Base-by-base conservation (phyloP, 768 basidiomycete genomes). In the Cystobasidium tubakii region DNA sequence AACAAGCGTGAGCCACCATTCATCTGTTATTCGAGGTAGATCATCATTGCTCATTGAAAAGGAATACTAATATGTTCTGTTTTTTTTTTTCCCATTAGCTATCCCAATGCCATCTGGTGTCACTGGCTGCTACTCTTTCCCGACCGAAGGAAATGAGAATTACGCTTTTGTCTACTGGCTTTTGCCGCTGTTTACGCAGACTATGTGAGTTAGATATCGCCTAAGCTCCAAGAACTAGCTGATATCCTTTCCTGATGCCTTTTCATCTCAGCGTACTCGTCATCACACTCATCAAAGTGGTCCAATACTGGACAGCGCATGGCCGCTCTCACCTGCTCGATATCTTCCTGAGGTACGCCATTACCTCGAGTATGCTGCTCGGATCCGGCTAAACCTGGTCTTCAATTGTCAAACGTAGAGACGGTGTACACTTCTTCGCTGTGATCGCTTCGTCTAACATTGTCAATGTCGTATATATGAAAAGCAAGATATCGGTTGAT, bases 391-490 rank as follows among this genome's bases (percentile, higher is more conserved):
- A n/a, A 60, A 29, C 4, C 27, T 27, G 17, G 13, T 60, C 33
- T n/a, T 29, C 53, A 29, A 9, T 27, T 29, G 12, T 12, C 33
- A n/a, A 9, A 12, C 21, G 29, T 6, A 55, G 55, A 19, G 69
- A 71, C 31, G 69, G 69, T 12, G 29, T 71, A 9, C 54, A 57
- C 25, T 71, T 55, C 69, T 71, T 71, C 33, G 50, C 69, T 29
- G 69, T 71, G 19, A 55, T 29, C 10, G 44, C 69, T 23, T 55
- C 69, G 2, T 53, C 55, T 10, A 71, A 71, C 54, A 60, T 71
- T 13, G 69, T 71, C 33, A 71, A 71, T 60, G 69, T 71, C 39
- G 69, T 71, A 1, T 71, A 71, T 44, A 71, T 71, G 69, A 71
- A 62, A 31, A 71, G 69, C 54, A 71, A 55, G 39, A 55, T 71